Evolutionary conservation across 1,139 yeast genomes (phyloP), one percentile per base, ranked within the genome.

Genomic region (Hyphopichia fennica): DNA sequence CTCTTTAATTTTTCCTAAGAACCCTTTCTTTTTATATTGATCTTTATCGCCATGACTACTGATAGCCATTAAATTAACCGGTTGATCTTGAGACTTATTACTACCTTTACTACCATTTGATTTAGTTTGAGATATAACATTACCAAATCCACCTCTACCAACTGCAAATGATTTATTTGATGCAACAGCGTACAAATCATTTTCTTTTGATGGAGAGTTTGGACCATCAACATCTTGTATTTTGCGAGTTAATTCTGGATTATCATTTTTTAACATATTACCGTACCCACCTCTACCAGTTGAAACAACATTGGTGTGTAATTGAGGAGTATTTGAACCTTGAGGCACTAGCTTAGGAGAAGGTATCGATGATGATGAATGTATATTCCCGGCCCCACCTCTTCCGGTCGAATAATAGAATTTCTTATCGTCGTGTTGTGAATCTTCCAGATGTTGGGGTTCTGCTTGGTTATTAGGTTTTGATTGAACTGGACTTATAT

Each of bases 211-310:
- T 18, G 53, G 46, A 19, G 37, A 37, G 3, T 49, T 35, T 3
- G 53, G 51, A 16, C 49, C 52, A 41, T 82, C 90, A 3, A 84
- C 90, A 52, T 84, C 93, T 60, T 86, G 93, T 14, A 86, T 74
- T 51, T 72, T 76, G 45, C 93, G 70, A 4, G 89, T 76, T 40
- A 80, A 57, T 42, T 75, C 73, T 1, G 87, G 81, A 57, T 84
- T 83, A 36, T 72, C 74, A 60, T 85, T 85, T 48, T 65, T 74
- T 42, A 82, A 68, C 88, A 86, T 86, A 57, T 86, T 86, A 5
- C 95, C 95, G 39, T 80, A 83, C 2, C 95, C 95, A 9, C 95
- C 95, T 52, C 95, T 74, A 25, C 95, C 95, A 2, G 93, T 86
- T 22, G 88, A 76, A 52, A 81, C 79, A 30, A 77, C 75, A 22